These are phyloP conservation scores for Ceratobasidium sp. DNA, from an alignment of 1,284 basidiomycete species.

Conservation along the genomic window DNA sequence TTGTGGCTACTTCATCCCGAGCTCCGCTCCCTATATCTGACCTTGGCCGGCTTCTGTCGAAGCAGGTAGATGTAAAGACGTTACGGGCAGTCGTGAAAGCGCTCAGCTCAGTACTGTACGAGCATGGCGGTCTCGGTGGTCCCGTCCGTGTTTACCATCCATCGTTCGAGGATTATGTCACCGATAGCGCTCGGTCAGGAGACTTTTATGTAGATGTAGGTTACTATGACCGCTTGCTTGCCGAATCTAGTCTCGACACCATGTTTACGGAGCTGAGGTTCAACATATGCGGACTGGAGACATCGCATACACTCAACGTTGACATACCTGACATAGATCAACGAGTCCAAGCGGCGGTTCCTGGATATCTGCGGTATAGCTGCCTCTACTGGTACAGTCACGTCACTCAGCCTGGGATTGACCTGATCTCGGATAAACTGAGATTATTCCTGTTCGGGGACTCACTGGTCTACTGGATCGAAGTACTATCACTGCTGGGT, in stretches of 20 bases:
- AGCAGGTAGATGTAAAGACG: background rate
- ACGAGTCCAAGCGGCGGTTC: background rate
- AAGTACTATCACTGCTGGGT: too few species aligned
- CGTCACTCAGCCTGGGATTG: background rate
- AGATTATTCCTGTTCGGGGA: too few species aligned
- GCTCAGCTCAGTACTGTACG: slow-evolving; percentile 33
- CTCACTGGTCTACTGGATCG: too few species aligned
- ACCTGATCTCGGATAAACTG: too few species aligned
- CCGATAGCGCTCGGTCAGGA: slow-evolving; percentile 9
- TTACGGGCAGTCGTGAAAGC: background rate
- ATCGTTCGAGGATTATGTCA: slow-evolving; percentile 22
- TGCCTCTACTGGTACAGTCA: slow-evolving; percentile 24
- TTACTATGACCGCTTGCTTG: background rate
- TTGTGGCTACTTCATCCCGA: background rate
- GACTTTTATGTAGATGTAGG: background rate
- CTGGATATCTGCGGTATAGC: background rate
- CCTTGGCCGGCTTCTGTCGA: background rate
- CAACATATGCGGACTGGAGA: slow-evolving; percentile 21
- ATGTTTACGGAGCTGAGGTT: slow-evolving; percentile 4
- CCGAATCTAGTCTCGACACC: background rate
- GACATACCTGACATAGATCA: slow-evolving; percentile 7
- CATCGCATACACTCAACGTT: slow-evolving; percentile 15
- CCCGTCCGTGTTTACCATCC: slow-evolving; percentile 40
- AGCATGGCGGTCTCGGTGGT: background rate
- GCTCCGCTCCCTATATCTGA: background rate